Evolutionary conservation across 164 flowering plant species (phyloP), one percentile per base, ranked within the genome.

Genomic region (Umbilicus rupestris): DNA sequence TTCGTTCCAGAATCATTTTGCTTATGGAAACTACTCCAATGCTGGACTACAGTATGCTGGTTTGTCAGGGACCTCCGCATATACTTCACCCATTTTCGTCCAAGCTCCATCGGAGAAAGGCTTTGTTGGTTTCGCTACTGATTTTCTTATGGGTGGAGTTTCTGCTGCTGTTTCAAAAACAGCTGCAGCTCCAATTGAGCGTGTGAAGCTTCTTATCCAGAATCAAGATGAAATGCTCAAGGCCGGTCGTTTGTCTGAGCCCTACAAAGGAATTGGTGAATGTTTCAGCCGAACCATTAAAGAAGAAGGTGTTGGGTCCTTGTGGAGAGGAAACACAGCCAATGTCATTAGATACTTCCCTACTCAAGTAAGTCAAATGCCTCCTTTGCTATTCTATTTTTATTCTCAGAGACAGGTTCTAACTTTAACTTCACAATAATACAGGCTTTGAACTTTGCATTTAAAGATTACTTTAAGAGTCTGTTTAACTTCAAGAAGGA

Each of bases 311-410:
- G 1, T 82, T 55, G 63, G 11, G 5, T 72, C 96, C 17, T 65
- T 87, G 72, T 89, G 96, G 96, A 89, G 96, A 76, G 89, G 93
- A 42, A 89, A 89, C 81, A 87, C 92, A 19, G 88, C 89, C 20
- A 89, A 89, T 73, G 96, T 89, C 72, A 89, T 89, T 73, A 84
- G 93, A 75, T 89, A 89, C 71, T 89, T 89, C 82, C 96, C 96
- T 50, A 89, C 96, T 67, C 96, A 89, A 92, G 96, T 85, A 66
- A 10, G 66, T 49, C 33, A 15, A 45, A 49, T 52, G 24, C n/a
- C 16, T n/a, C 11, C 28, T 20, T 60, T 59, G 30, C 29, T 30
- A n/a, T 39, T 1, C 7, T n/a, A 7, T 24, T 17, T 35, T 60
- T 2, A 5, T 33, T 22, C 20, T 12, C 42, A 5, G 10, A 41